Percentiles rank a stretch among this genome's conserved stretches.
Evolutionary conservation across 179 eudicot species (phyloP).

Genomic region (Beta lomatogona): DNA sequence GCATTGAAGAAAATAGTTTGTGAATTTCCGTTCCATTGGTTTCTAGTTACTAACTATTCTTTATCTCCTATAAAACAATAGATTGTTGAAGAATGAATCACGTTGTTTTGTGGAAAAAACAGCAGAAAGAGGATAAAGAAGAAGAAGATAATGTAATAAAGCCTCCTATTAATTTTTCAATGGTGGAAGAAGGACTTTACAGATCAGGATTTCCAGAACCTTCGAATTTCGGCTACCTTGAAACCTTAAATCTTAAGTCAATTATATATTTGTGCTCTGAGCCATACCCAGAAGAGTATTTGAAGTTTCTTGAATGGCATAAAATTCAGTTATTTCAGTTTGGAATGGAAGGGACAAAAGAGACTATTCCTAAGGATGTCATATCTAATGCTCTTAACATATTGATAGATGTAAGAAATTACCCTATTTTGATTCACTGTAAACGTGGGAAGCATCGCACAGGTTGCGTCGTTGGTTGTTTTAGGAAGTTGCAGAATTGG

Average conservation of each 20-base stretch:
- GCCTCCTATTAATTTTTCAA: conserved; percentile 63
- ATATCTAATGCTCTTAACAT: conserved; percentile 73
- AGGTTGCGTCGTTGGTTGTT: conserved; percentile 84
- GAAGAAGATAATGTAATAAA: conserved; percentile 28
- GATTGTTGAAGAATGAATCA: too few relatives aligned
- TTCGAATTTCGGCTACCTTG: conserved; percentile 51
- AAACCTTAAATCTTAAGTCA: conserved; percentile 65
- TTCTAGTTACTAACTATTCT: too few relatives aligned
- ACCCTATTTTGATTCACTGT: conserved; percentile 82
- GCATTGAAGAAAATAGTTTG: too few relatives aligned
- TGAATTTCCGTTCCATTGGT: too few relatives aligned
- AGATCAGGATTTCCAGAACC: conserved; percentile 81
- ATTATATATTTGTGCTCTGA: conserved; percentile 76
- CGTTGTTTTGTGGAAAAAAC: conserved; percentile 31
- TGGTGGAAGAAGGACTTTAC: conserved; percentile 71
- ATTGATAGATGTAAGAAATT: conserved; percentile 68
- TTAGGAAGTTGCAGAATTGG: conserved; percentile 84
- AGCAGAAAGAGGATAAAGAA: conserved; percentile 1
- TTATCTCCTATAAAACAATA: too few relatives aligned
- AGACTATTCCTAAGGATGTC: conserved; percentile 78
- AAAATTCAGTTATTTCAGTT: conserved; percentile 63
- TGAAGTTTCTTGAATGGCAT: conserved; percentile 53
- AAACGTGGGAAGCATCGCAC: conserved; percentile 98
- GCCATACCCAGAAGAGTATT: conserved; percentile 65
- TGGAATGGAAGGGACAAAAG: conserved; percentile 92